Evolutionary conservation across 768 basidiomycete genomes (phyloP).

Genomic region (Tephrocybe rancida): DNA sequence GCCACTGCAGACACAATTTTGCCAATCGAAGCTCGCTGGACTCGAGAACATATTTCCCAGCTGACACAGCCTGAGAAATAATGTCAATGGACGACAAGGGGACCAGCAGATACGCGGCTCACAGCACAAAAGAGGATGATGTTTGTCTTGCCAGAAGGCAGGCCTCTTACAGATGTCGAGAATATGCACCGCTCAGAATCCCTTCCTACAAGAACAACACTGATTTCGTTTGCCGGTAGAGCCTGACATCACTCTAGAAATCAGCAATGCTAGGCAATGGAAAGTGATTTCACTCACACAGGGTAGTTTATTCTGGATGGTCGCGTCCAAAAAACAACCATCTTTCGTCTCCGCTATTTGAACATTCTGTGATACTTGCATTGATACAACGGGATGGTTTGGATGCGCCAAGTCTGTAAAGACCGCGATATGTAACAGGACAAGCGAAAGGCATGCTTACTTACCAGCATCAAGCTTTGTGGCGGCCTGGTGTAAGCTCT

Average conservation of each 20-base stretch:
- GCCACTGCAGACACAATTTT: slow-evolving; percentile 68
- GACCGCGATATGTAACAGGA: not conserved
- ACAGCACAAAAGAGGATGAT: slow-evolving; percentile 75
- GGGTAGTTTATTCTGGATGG: slow-evolving; percentile 67
- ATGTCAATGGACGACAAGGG: not conserved
- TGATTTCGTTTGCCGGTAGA: slow-evolving; percentile 63
- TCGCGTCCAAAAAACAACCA: slow-evolving; percentile 61
- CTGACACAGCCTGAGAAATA: slow-evolving; percentile 58
- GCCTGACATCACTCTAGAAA: slow-evolving; percentile 37
- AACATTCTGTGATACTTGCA: slow-evolving; percentile 51
- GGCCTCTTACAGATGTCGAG: slow-evolving; percentile 34
- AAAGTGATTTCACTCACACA: slow-evolving; percentile 50
- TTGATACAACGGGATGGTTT: slow-evolving; percentile 69
- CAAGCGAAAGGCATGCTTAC: slow-evolving; percentile 7
- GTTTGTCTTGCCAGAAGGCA: slow-evolving; percentile 61
- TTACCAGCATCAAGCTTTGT: slow-evolving; percentile 58
- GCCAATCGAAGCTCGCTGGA: slow-evolving; percentile 67
- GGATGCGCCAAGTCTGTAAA: slow-evolving; percentile 62
- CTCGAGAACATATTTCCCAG: slow-evolving; percentile 71
- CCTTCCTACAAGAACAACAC: slow-evolving; percentile 59
- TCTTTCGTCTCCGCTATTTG: slow-evolving; percentile 62
- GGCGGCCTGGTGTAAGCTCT: slow-evolving; percentile 49
- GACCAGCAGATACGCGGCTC: slow-evolving; percentile 24
- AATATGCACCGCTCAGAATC: slow-evolving; percentile 68
- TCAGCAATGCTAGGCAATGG: slow-evolving; percentile 2